Conservation (phyloP, 2,329 filamentous ascomycete genomes). For the Trichoderma guizhouense region DNA sequence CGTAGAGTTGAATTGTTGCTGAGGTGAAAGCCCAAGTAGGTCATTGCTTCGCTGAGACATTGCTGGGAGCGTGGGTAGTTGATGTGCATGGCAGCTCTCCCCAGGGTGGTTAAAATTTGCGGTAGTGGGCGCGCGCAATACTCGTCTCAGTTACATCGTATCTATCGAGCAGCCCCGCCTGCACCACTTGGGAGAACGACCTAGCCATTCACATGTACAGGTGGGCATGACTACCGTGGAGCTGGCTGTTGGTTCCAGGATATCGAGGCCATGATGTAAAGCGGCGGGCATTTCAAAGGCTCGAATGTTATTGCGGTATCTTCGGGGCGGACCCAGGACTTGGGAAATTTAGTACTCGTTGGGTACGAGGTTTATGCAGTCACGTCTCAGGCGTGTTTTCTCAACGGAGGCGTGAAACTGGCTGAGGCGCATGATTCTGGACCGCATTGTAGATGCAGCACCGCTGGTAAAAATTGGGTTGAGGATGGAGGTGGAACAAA, state of each 20-base stretch:
- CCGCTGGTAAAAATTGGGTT: background rate
- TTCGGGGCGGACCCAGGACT: background rate
- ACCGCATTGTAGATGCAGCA: background rate
- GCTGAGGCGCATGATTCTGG: background rate
- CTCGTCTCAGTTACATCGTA: background rate
- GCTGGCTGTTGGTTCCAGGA: constrained; percentile 12
- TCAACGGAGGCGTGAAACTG: background rate
- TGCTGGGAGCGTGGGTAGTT: background rate
- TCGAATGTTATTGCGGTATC: background rate
- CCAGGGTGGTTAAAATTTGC: background rate
- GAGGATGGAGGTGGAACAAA: background rate
- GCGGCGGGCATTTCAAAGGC: background rate
- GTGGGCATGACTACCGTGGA: background rate
- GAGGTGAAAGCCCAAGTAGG: background rate
- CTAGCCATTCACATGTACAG: background rate
- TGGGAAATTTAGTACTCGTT: background rate
- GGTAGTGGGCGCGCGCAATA: background rate
- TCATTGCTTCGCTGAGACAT: background rate
- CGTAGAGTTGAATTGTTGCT: background rate
- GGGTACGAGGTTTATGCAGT: background rate
- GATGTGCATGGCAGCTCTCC: background rate
- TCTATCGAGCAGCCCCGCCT: background rate
- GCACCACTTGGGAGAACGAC: background rate
- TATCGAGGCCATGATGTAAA: constrained; percentile 2
- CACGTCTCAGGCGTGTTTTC: background rate